Evolutionary conservation across 1,284 basidiomycete species (phyloP).

Genomic region (Ceratobasidium sp.): DNA sequence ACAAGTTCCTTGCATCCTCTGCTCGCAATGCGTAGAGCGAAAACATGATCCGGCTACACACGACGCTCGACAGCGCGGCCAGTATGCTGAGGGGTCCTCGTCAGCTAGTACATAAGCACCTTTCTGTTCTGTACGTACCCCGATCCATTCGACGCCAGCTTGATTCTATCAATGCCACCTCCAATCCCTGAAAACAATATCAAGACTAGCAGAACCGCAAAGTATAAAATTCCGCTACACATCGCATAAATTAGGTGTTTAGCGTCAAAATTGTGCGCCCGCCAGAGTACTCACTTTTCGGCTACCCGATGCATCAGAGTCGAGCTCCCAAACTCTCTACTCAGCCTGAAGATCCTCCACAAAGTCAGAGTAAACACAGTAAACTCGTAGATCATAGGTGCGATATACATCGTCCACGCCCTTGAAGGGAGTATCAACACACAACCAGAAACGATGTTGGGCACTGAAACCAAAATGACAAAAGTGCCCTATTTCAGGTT

Average conservation of each 20-base stretch:
- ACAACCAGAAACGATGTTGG: slow-evolving; percentile 17
- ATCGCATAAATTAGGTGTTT: neutral
- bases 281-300: neutral
- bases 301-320: slow-evolving; percentile 13
- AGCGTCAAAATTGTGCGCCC: too few relatives aligned
- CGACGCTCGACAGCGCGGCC: slow-evolving; percentile 1
- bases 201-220: neutral
- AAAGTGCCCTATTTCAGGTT: neutral
- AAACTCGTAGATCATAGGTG: neutral
- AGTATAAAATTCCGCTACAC: slow-evolving; percentile 1
- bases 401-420: slow-evolving; percentile 19
- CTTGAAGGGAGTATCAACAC: neutral
- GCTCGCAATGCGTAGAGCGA: neutral
- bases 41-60: neutral
- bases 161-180: slow-evolving; percentile 3
- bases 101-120: neutral
- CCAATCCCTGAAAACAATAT: slow-evolving; percentile 16
- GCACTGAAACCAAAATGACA: neutral
- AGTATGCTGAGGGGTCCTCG: neutral
- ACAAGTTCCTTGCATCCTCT: too few relatives aligned
- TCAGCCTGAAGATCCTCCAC: slow-evolving; percentile 14
- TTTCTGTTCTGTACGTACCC: slow-evolving; percentile 7
- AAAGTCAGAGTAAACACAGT: too few relatives aligned
- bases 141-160: slow-evolving; percentile 24
- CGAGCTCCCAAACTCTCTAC: slow-evolving; percentile 13